These are phyloP conservation scores for Colletotrichum sp. DNA, from an alignment of 2,329 filamentous ascomycete species.

Conservation along the genomic window DNA sequence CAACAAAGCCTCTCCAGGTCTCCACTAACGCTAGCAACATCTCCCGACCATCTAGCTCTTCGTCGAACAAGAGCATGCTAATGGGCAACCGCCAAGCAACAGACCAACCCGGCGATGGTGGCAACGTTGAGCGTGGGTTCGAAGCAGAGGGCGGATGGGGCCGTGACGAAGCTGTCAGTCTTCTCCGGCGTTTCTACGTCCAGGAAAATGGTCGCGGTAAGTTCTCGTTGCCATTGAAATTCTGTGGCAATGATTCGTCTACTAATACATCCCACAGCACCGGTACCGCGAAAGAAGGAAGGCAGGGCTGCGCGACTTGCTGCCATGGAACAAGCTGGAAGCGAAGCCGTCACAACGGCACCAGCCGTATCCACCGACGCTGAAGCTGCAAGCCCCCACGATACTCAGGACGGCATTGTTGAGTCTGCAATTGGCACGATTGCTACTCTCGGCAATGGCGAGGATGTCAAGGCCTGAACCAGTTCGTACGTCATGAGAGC, in stretches of 20 bases:
- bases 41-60: background rate
- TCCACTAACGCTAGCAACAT: background rate
- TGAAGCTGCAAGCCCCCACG: background rate
- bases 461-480: background rate
- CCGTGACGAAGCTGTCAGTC: conserved; percentile 89
- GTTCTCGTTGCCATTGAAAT: conserved; percentile 22
- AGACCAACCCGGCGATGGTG: conserved; percentile 56
- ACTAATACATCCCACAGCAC: conserved; percentile 39
- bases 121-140: conserved; percentile 78
- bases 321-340: conserved; percentile 39
- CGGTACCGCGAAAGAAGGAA: conserved; percentile 60
- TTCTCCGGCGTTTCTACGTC: conserved; percentile 93
- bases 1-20: background rate
- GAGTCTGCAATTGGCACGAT: background rate
- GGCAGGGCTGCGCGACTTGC: conserved; percentile 58
- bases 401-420: background rate
- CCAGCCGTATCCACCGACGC: background rate
- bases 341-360: background rate
- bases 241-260: conserved; percentile 2
- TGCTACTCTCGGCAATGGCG: background rate
- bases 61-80: background rate
- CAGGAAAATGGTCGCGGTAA: conserved; percentile 94
- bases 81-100: background rate
- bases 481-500: background rate
- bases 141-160: conserved; percentile 87